Percentiles rank a stretch among this genome's conserved stretches.
phyloP scores from a whole-genome alignment of 129 eudicot genomes.

The Lactuca sativa region DNA sequence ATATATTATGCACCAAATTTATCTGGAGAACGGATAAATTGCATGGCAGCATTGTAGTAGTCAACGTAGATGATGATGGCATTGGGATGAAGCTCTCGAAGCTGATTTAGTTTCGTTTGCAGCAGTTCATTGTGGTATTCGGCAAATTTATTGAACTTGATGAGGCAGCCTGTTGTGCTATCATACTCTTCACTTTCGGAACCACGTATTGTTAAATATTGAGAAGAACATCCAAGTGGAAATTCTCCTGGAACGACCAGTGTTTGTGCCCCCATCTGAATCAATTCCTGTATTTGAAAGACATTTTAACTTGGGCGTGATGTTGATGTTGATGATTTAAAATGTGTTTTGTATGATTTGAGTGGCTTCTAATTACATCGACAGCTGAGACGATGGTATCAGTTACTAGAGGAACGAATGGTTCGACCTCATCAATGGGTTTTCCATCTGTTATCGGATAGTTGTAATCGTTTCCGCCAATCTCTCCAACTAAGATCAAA shows the following conservation, averaged over 20 bases:
- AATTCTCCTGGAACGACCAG: background rate
- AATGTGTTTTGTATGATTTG: background rate
- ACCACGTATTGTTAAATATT: conserved; percentile 19
- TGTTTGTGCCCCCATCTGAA: conserved; percentile 9
- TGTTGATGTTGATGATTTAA: too few species aligned
- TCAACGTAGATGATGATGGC: conserved; percentile 39
- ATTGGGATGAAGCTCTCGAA: conserved; percentile 32
- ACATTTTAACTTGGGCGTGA: too few species aligned
- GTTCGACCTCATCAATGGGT: conserved; percentile 19
- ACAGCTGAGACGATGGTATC: conserved; percentile 41
- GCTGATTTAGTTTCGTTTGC: conserved; percentile 19
- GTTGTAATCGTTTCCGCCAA: conserved; percentile 73
- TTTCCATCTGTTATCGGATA: conserved; percentile 37
- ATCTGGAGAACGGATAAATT: conserved; percentile 29
- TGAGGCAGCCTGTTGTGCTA: conserved; percentile 39
- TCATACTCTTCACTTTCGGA: conserved; percentile 35
- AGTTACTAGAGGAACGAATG: conserved; percentile 37
- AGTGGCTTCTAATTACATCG: conserved; percentile 31
- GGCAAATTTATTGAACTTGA: conserved; percentile 29
- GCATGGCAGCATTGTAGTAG: conserved; percentile 43
- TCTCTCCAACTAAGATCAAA: conserved; percentile 61
- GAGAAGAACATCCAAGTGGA: conserved; percentile 39
- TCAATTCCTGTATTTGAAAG: conserved; percentile 34
- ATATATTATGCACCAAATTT: conserved; percentile 36
- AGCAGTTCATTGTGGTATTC: conserved; percentile 36